These are phyloP conservation scores for Neonectria magnoliae DNA, from an alignment of 2,329 filamentous ascomycete genomes.

Conservation along the genomic window DNA sequence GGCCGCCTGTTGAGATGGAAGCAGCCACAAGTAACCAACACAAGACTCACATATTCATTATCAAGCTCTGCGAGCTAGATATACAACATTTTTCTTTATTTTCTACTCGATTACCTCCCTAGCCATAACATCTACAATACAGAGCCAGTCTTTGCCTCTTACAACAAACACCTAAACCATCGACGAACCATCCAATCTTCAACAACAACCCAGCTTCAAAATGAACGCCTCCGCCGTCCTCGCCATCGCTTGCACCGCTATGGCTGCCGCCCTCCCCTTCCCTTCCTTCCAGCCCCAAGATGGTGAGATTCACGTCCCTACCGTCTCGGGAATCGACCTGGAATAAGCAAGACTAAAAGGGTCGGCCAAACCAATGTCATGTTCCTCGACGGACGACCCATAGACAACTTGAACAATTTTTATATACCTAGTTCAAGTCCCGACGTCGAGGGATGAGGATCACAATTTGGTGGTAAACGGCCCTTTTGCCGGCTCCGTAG, in stretches of 20 bases:
- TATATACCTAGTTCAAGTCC: not conserved
- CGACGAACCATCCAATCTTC: not conserved
- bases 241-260: constrained; percentile 11
- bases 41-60: not conserved
- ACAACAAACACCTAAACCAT: not conserved
- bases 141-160: not conserved
- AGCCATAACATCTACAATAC: no score
- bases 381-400: not conserved
- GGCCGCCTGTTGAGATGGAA: not conserved
- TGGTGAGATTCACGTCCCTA: constrained; percentile 3
- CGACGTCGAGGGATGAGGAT: not conserved
- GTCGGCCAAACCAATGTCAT: not conserved
- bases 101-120: not conserved
- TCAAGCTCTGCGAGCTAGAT: not conserved
- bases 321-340: constrained; percentile 17
- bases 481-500: not conserved
- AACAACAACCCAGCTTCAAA: not conserved
- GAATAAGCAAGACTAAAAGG: constrained; percentile 2
- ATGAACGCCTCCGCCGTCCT: constrained; percentile 21
- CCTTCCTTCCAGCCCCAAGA: constrained; percentile 12
- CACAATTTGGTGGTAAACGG: not conserved
- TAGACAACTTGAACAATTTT: not conserved
- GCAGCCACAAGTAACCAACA: not conserved
- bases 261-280: constrained; percentile 11
- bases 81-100: not conserved